Evolutionary conservation across 257 asterid genomes (phyloP).

Genomic region (Forsythia viridissima): DNA sequence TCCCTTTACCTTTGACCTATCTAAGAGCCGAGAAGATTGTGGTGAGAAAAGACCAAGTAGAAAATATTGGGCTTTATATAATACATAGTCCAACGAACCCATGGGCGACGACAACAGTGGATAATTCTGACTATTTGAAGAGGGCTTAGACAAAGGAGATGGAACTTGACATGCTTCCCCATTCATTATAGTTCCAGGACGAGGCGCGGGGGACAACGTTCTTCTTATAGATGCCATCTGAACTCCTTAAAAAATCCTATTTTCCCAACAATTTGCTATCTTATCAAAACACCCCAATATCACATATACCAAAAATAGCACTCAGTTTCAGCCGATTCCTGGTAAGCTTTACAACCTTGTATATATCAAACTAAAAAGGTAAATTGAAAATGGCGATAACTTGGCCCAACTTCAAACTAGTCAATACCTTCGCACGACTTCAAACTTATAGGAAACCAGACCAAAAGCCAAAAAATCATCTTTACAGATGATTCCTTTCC

Average conservation of each 20-base stretch:
- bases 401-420: too few relatives aligned
- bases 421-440: neutral
- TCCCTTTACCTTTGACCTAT: conserved; percentile 59
- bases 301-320: conserved; percentile 3
- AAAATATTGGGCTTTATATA: conserved; percentile 45
- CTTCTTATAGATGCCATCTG: conserved; percentile 79
- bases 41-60: conserved; percentile 50
- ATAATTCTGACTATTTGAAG: conserved; percentile 49
- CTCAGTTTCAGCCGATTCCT: conserved; percentile 14
- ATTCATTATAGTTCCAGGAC: conserved; percentile 44
- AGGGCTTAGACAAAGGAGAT: conserved; percentile 66
- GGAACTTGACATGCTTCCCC: conserved; percentile 63
- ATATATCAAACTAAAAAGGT: conserved; percentile 15
- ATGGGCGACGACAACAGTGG: conserved; percentile 28
- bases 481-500: neutral
- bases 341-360: neutral
- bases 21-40: conserved; percentile 52
- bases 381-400: neutral
- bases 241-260: conserved; percentile 8
- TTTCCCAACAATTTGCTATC: conserved; percentile 10
- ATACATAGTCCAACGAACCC: conserved; percentile 53
- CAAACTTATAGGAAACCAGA: conserved; percentile 1
- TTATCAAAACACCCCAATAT: neutral
- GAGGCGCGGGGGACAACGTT: conserved; percentile 62
- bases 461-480: conserved; percentile 4